Percentiles rank a stretch among this genome's conserved stretches.
These are phyloP conservation scores for Vitis amurensis DNA, from an alignment of 164 flowering plant genomes.

Conservation along the genomic window DNA sequence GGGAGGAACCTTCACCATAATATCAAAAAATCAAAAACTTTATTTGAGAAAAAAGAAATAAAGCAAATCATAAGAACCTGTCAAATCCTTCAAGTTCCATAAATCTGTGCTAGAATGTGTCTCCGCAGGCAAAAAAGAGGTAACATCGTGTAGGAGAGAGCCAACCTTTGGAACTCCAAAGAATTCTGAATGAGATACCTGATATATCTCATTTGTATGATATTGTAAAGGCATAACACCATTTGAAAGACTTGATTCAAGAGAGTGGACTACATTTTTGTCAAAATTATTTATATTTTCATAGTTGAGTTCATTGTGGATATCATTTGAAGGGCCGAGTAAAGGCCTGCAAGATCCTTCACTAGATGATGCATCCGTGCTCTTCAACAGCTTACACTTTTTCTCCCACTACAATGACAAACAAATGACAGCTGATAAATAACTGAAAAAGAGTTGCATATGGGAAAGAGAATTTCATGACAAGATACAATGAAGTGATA, in stretches of 20 bases:
- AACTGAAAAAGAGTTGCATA: not conserved
- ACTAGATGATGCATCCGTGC: constrained; percentile 24
- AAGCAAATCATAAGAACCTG: constrained; percentile 30
- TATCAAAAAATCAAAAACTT: not conserved
- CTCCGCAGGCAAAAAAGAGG: constrained; percentile 23
- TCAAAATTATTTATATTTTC: constrained; percentile 45
- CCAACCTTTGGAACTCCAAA: constrained; percentile 30
- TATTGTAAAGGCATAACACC: constrained; percentile 90
- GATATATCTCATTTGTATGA: constrained; percentile 72
- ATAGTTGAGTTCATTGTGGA: constrained; percentile 62
- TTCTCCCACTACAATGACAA: constrained; percentile 73
- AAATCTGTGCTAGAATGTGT: constrained; percentile 11
- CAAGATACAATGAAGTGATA: no score
- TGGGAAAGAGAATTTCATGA: not conserved
- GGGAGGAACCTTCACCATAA: not conserved
- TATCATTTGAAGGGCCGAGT: constrained; percentile 61
- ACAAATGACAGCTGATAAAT: constrained; percentile 2
- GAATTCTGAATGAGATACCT: constrained; percentile 50
- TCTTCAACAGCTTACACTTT: constrained; percentile 49
- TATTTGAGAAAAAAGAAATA: not conserved
- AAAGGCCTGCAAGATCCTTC: constrained; percentile 27
- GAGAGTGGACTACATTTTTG: constrained; percentile 29
- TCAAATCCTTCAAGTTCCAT: constrained; percentile 22
- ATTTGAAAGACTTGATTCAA: constrained; percentile 43
- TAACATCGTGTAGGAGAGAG: constrained; percentile 12